These are phyloP conservation scores for Teunomyces kruisii DNA, from an alignment of 805 yeast species.

Conservation along the genomic window DNA sequence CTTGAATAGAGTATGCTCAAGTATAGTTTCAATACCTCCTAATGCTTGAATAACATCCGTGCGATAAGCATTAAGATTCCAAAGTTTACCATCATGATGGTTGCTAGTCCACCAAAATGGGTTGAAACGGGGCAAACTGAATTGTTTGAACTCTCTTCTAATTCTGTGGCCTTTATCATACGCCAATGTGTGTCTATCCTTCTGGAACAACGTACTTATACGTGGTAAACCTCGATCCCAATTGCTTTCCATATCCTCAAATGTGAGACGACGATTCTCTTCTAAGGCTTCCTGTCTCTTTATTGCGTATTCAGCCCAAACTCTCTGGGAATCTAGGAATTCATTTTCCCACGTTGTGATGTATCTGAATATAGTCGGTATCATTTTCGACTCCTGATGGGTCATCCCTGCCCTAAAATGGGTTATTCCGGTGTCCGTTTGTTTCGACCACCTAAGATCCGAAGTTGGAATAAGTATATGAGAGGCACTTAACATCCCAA, in stretches of 20 bases:
- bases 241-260: conserved; percentile 89
- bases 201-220: conserved; percentile 91
- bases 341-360: conserved; percentile 97
- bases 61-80: conserved; percentile 91
- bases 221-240: conserved; percentile 99
- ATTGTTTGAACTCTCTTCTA: conserved; percentile 76
- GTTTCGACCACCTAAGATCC: conserved; percentile 86
- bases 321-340: conserved; percentile 88
- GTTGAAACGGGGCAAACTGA: conserved; percentile 65
- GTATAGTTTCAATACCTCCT: conserved; percentile 94
- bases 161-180: conserved; percentile 92
- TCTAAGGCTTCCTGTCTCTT: conserved; percentile 84
- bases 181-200: conserved; percentile 90
- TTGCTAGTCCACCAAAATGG: conserved; percentile 97
- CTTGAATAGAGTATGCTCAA: conserved; percentile 91
- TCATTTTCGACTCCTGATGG: conserved; percentile 72
- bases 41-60: conserved; percentile 95
- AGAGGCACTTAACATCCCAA: conserved; percentile 97
- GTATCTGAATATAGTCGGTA: conserved; percentile 92
- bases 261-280: conserved; percentile 80
- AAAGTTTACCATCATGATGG: conserved; percentile 91
- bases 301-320: conserved; percentile 95
- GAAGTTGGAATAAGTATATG: conserved; percentile 93
- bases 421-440: conserved; percentile 91
- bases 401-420: conserved; percentile 95